Base-by-base conservation (phyloP, 441 rosid species). In the Rhodomyrtus psidioides region DNA sequence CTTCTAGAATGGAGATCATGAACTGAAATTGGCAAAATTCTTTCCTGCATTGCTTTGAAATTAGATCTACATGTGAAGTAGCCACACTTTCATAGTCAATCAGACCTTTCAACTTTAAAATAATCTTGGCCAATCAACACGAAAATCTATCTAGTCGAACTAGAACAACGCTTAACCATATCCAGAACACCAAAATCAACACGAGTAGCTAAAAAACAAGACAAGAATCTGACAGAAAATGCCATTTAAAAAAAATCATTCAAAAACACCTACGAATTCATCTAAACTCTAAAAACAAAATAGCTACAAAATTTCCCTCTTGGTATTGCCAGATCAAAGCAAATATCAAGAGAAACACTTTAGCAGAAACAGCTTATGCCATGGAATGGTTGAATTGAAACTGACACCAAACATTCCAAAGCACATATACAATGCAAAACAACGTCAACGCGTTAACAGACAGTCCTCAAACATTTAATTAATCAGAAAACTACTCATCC, bases 131-230 rank as follows among this genome's bases (percentile, higher is more conserved):
- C 46, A 8, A 44, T 44, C 46, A 44, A 44, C 46, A 44, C 46
- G 8, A 27, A 86, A 55, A 19, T n/a, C 62, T 9, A 44, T 16
- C 54, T 12, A 28, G 34, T 28, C 87, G 6, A n/a, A 44, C 46
- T 16, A 46, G 87, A 15, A 59, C 81, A 86, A 82, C 84, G 81
- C 87, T 84, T 86, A 53, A 24, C 19, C 27, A 60, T 21, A 86
- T 27, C 46, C 65, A 86, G 30, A 60, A 17, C 53, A 79, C 55
- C 54, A 60, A 62, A 42, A 81, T 27, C 56, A 53, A 14, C 65
- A 55, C 17, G 1, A 53, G 24, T 24, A 30, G 26, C 76, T 65
- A 12, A 34, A 17, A 30, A 30, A 10, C 76, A 8, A 34, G 12
- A 34, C 46, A 30, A 65, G n/a, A 13, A 65, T 65, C 44, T 34